phyloP scores from a whole-genome alignment of 129 eudicot genomes.

The Cynara cardunculus region DNA sequence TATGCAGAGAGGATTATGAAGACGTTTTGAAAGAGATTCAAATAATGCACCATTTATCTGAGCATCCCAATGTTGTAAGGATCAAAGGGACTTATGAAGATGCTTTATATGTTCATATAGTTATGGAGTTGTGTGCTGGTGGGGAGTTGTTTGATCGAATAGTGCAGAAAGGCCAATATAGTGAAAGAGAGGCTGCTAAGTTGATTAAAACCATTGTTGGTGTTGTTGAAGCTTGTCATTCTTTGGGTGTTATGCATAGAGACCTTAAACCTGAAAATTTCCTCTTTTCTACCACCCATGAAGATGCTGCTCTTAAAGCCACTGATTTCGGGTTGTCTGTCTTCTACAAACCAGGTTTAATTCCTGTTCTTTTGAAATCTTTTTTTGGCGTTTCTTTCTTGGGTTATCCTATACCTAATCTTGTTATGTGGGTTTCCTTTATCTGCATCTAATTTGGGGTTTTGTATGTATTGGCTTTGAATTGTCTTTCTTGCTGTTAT shows the following conservation, averaged over 20 bases:
- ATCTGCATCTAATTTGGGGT: neutral
- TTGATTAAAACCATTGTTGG: conserved; percentile 79
- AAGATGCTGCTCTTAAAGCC: conserved; percentile 86
- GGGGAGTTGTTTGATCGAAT: conserved; percentile 97
- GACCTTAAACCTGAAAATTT: conserved; percentile 97
- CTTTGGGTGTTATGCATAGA: conserved; percentile 93
- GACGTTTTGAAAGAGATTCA: conserved; percentile 96
- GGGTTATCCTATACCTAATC: conserved; percentile 3
- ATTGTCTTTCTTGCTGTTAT: conserved; percentile 13
- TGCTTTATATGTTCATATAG: conserved; percentile 68
- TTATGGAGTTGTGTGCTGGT: conserved; percentile 96
- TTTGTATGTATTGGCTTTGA: conserved; percentile 7
- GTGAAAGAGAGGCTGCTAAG: conserved; percentile 91
- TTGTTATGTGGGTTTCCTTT: neutral
- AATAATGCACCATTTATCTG: conserved; percentile 90
- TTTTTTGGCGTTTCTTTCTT: neutral
- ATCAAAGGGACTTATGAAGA: conserved; percentile 92
- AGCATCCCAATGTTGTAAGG: conserved; percentile 69
- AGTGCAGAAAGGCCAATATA: conserved; percentile 80
- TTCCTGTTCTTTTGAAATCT: neutral
- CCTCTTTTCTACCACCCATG: conserved; percentile 60
- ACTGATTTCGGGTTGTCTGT: conserved; percentile 96
- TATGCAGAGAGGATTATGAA: conserved; percentile 79
- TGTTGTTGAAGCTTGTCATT: conserved; percentile 89
- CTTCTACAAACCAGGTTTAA: conserved; percentile 82